Evolutionary conservation across 2,329 filamentous ascomycete genomes (phyloP), one percentile per base, ranked within the genome.

Genomic region (Trichoderma semiorbis): DNA sequence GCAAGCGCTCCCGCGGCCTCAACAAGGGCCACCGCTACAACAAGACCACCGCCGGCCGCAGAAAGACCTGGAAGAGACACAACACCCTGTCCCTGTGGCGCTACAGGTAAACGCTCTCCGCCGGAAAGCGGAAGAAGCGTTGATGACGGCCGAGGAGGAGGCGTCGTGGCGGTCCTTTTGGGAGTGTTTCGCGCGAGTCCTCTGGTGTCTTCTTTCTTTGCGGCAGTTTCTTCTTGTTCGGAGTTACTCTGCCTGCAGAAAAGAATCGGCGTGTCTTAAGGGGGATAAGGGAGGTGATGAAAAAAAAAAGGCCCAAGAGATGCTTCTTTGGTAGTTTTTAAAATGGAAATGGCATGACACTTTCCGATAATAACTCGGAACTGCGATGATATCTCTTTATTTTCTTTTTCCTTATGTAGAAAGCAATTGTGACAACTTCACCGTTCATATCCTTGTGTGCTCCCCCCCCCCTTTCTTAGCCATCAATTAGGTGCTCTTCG

Each of bases 41-140:
- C 94, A 97, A 99, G 90, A 99, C 96, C 85, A 89, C 89, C 79
- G 93, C 94, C 80, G 96, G 96, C 82, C 91, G 96, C 86, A 95
- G 97, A 90, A 98, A 99, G 94, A 99, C 95, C 85, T 99, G 96
- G 97, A 97, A 97, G 93, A 91, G 93, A 85, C 94, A 97, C 90
- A 99, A 99, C 93, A 99, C 95, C 86, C 92, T 97, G 84, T 97
- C 93, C 82, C 93, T 97, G 85, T 98, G 95, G 95, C 91, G 95
- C 86, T 98, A 98, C 93, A 91, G 95, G 87, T 97, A 93, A 87
- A 75, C 77, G 75, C 58, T 47, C 76, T 58, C 69, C 73, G 75
- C 74, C 70, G 34, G 28, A 39, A 24, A 36, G 47, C 47, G 53
- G 66, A 67, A 16, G 65, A 66, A 18, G 43, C 53, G 72, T 57